Percentiles rank a stretch among this genome's conserved stretches.
phyloP scores from a whole-genome alignment of 2,329 filamentous ascomycete genomes.

The Intubia oerlemansii region DNA sequence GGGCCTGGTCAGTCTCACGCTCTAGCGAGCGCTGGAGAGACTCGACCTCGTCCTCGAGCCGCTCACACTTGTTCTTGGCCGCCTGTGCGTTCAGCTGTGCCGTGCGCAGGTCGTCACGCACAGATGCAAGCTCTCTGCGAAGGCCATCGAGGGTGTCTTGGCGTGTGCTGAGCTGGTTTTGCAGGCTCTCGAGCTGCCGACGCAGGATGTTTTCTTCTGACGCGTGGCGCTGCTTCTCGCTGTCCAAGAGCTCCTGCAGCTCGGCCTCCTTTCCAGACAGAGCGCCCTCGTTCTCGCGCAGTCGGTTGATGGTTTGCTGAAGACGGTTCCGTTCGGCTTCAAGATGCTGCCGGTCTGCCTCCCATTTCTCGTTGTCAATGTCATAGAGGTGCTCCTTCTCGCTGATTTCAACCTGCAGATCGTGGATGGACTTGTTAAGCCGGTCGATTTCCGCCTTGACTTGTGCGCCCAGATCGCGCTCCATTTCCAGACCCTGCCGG shows the following conservation, averaged over 20 bases:
- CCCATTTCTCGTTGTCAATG: conserved; percentile 53
- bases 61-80: conserved; percentile 42
- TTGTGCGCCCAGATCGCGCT: conserved; percentile 33
- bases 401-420: conserved; percentile 40
- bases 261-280: conserved; percentile 46
- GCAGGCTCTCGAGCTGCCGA: conserved; percentile 54
- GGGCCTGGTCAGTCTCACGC: conserved; percentile 39
- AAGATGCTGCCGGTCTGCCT: conserved; percentile 40
- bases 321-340: conserved; percentile 44
- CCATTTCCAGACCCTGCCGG: conserved; percentile 25
- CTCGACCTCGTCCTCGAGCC: conserved; percentile 57
- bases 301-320: conserved; percentile 47
- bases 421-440: conserved; percentile 36
- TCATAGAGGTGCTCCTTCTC: conserved; percentile 51
- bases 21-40: conserved; percentile 45
- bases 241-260: conserved; percentile 45
- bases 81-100: conserved; percentile 40
- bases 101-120: conserved; percentile 49
- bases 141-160: conserved; percentile 43
- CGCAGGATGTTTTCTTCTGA: conserved; percentile 49
- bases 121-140: conserved; percentile 40
- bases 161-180: conserved; percentile 46
- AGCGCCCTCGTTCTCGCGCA: conserved; percentile 46
- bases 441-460: conserved; percentile 25
- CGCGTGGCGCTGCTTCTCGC: conserved; percentile 49